Base-by-base conservation (phyloP, 331 rosid species). In the Dryas integrifolia region DNA sequence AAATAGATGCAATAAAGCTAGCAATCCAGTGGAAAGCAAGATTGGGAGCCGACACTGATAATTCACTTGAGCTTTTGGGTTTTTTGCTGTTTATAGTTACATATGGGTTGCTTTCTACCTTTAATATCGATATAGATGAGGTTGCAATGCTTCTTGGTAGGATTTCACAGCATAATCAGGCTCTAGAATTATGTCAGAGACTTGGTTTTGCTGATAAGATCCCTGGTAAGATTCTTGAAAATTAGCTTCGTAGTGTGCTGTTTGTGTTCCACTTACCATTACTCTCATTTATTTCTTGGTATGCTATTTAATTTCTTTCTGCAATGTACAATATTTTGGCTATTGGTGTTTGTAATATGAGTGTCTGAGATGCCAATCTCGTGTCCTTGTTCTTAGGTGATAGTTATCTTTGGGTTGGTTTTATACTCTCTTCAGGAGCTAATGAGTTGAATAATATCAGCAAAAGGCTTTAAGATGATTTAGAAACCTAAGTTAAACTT, bases 11-110 rank as follows among this genome's bases (percentile, higher is more conserved):
- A 26, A 57, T 47, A 77, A 79, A 81, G 67, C 72, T 91, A 18
- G 89, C 95, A 30, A 10, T 67, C 58, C 69, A 70, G 15, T 82
- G 88, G 89, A 80, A 82, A 80, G 73, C 65, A 4, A 78, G 59
- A 73, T 67, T 83, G 63, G 35, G 39, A 53, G 76, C 52, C 71
- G 63, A 70, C 48, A 5, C 43, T 16, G 86, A 75, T 61, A 73
- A 82, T 55, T 84, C 84, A 56, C 53, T 65, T 80, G 88, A 66
- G 82, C 75, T 69, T 81, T 77, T 91, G 65, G 81, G 75, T 51
- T 86, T 88, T 72, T 80, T 91, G 70, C 85, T 72, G 62, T 77
- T 88, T 62, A n/a, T 86, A 58, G 82, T 72, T 18, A 35, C 82
- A 39, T 88, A 85, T 55, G 83, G 82, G 52, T 79, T 88, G 63